Evolutionary conservation across 2,329 filamentous ascomycete genomes (phyloP).

Genomic region (Chrysoporthe austroafricana): DNA sequence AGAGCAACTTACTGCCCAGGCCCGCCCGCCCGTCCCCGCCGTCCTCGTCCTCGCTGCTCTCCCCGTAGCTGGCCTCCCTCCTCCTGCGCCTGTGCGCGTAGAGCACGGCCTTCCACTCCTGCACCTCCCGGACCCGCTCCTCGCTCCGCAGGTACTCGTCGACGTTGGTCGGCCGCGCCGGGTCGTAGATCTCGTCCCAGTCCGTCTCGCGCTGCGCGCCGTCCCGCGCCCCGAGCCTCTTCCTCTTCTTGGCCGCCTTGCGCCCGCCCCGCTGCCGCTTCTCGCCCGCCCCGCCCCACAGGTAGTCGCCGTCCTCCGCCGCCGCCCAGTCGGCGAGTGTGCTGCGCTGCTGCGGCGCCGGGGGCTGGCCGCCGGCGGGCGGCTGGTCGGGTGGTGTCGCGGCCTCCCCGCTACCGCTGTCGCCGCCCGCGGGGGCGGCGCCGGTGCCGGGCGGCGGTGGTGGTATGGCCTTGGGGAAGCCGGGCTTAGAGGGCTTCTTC

Average conservation of each 20-base stretch:
- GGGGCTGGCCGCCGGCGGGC: conserved; percentile 26
- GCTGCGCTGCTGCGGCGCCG: conserved; percentile 57
- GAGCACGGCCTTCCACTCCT: conserved; percentile 83
- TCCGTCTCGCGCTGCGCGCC: conserved; percentile 65
- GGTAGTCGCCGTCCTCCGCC: conserved; percentile 83
- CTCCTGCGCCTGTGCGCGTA: conserved; percentile 68
- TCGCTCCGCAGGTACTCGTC: conserved; percentile 85
- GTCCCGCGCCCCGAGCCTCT: conserved; percentile 54
- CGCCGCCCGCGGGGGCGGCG: conserved; percentile 23
- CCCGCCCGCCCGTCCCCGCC: conserved; percentile 35
- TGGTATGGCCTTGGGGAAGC: conserved; percentile 53
- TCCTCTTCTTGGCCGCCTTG: conserved; percentile 70
- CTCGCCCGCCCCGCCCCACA: conserved; percentile 62
- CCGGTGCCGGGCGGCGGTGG: conserved; percentile 35
- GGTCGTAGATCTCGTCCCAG: conserved; percentile 93
- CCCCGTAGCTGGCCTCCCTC: conserved; percentile 46
- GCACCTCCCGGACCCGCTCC: conserved; percentile 77
- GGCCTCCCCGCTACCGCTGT: conserved; percentile 38
- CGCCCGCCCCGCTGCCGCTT: conserved; percentile 78
- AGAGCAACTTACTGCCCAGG: conserved; percentile 40
- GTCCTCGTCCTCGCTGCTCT: conserved; percentile 42
- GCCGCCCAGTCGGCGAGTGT: conserved; percentile 81
- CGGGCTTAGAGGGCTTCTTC: conserved; percentile 66
- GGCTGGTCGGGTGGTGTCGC: conserved; percentile 36
- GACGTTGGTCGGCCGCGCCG: conserved; percentile 78